A percentile compares a stretch with the other conserved stretches of the same genome.
phyloP scores from a whole-genome alignment of 768 basidiomycete genomes.

The Suillus weaverae region DNA sequence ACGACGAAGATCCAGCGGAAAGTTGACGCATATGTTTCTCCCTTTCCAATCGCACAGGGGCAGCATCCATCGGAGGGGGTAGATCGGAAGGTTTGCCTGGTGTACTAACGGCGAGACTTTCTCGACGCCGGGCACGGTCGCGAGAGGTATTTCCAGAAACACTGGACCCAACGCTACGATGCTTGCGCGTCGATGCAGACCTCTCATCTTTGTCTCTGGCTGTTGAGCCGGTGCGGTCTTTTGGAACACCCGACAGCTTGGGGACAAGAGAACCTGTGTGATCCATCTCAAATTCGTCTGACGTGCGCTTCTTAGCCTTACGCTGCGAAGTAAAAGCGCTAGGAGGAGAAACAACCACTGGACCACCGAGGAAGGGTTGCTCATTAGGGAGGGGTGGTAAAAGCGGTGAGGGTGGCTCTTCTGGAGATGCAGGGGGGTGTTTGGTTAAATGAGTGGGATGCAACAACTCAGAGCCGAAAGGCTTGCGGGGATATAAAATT shows the following conservation, averaged over 20 bases:
- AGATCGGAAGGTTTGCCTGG: constrained; percentile 32
- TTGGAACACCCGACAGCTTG: constrained; percentile 41
- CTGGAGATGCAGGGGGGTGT: constrained; percentile 25
- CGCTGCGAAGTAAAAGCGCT: constrained; percentile 60
- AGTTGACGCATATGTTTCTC: constrained; percentile 60
- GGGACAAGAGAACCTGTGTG: constrained; percentile 60
- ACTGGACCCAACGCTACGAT: constrained; percentile 68
- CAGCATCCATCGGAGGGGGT: constrained; percentile 16
- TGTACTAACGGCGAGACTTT: constrained; percentile 43
- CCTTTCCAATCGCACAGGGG: constrained; percentile 28
- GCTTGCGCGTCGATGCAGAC: constrained; percentile 52
- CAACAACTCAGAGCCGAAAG: constrained; percentile 28
- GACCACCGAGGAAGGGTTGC: constrained; percentile 29
- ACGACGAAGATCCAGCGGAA: constrained; percentile 68
- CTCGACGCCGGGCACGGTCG: constrained; percentile 48
- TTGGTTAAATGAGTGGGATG: constrained; percentile 36
- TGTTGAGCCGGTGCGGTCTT: constrained; percentile 24
- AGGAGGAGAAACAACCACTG: constrained; percentile 46
- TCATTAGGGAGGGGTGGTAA: constrained; percentile 34
- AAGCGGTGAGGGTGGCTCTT: constrained; percentile 26
- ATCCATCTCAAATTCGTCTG: constrained; percentile 82
- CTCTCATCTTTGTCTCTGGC: constrained; percentile 56
- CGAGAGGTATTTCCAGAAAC: constrained; percentile 39
- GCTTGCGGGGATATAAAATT: constrained; percentile 81
- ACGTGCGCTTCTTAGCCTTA: constrained; percentile 71